Base-by-base conservation (phyloP, 75 land plant genomes). In the Chamaecyparis obtusa region DNA sequence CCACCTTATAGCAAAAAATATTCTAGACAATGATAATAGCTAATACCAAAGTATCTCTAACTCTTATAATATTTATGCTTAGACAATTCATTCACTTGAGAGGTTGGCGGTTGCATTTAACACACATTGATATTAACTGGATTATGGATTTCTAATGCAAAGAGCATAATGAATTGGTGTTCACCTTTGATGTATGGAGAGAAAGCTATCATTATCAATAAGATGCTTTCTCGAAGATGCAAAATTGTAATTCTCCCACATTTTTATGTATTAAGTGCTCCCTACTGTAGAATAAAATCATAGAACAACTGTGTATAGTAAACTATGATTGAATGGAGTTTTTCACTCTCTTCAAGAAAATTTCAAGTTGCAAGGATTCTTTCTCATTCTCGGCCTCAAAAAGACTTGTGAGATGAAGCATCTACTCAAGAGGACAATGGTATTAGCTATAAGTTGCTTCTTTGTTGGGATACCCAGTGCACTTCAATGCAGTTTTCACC, bases 401-500 rank as follows among this genome's bases (percentile, higher is more conserved):
- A 19, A 41, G 81, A 78, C 80, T 77, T 16, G 80, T 4, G 32
- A 91, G 86, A 37, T 86, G 88, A 39, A 91, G 89, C 49, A 87
- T 94, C 43, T 90, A 83, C 60, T 19, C 87, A 17, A 37, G 90
- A 16, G 89, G 39, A 10, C 89, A 92, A 78, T 95, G 98, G 98
- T 96, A 87, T 82, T 96, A 97, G 98, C 90, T 96, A 76, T 97
- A 94, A 14, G 89, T 80, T 3, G 97, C 88, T 19, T 95, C 94
- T 30, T 91, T 97, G 33, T 30, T 91, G 2, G 95, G 95, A 44
- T 96, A 92, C 86, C 85, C 84, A 27, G 57, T 95, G 24, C 86
- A 95, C 56, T 97, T 97, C 88, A 97, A 97, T 87, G 56, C 92
- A 10, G 90, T 95, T 77, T 97, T 93, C 86, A 97, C 99, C 99